Base-by-base conservation (phyloP, 2,329 filamentous ascomycete genomes). In the Ceratocystiopsis brevicomis region DNA sequence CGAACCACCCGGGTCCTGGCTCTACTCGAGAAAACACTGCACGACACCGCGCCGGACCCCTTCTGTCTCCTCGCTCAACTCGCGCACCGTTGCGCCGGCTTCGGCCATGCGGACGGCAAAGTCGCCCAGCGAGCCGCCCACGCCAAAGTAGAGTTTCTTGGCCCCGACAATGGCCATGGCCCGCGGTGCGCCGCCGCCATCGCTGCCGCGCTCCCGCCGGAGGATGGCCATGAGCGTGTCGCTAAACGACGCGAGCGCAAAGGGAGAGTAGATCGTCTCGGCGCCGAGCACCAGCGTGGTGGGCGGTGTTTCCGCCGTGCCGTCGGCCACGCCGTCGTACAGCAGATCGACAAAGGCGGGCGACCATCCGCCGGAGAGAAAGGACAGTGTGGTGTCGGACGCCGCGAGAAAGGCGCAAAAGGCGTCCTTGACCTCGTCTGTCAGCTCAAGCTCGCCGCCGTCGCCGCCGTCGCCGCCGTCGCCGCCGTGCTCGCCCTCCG, bases 251-350 rank as follows among this genome's bases (percentile, higher is more conserved):
- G 64, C 62, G 18, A 86, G 67, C 0, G 80, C 78, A 45, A 76
- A 75, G 0, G 81, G 81, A 3, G 78, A 84, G 59, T 90, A 90
- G 38, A 90, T 88, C 0, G 83, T 90, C 59, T 90, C 83, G 1
- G 81, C 80, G 1, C 78, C 83, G 2, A 90, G 61, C 6, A 87
- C 61, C 3, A 81, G 59, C 14, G 67, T 69, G 37, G 53, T 21
- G 1, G 33, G 21, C 0, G 32, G 15, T 3, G 40, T 15, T 12
- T 11, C 16, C 10, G 25, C 45, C 11, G 57, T 52, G 35, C 44
- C 18, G n/a, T 45, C 33, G 42, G 39, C 30, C 44, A 39, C 32
- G 49, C 35, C 48, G 38, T 38, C 45, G 51, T 68, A 68, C 9
- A 86, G 58, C 1, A 84, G 59, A 2, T 67, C 56, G 5, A 81